phyloP scores from a whole-genome alignment of 805 yeast species.

The Pichia nakasei region DNA sequence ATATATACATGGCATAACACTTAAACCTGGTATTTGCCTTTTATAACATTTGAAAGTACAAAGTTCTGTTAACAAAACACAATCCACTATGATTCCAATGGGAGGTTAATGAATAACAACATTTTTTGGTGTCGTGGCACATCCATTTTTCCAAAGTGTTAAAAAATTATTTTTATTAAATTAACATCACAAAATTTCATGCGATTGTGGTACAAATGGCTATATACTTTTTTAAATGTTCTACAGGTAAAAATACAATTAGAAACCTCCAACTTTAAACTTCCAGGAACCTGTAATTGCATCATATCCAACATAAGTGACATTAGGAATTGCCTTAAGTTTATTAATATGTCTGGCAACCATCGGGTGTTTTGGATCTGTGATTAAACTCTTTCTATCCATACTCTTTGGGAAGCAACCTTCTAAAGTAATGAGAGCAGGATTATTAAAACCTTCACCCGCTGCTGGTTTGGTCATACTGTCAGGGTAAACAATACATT shows the following conservation, averaged over 20 bases:
- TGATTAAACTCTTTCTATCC: conserved; percentile 62
- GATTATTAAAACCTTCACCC: conserved; percentile 81
- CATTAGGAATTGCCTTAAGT: conserved; percentile 49
- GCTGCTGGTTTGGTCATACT: conserved; percentile 45
- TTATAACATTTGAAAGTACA: too few relatives aligned
- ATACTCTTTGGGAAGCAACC: conserved; percentile 75
- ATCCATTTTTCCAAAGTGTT: too few relatives aligned
- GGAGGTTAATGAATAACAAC: too few relatives aligned
- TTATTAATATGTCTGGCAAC: conserved; percentile 61
- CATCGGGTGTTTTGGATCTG: conserved; percentile 67
- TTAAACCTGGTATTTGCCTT: too few relatives aligned
- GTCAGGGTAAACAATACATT: conserved; percentile 68
- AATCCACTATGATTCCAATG: too few relatives aligned
- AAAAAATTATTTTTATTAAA: too few relatives aligned
- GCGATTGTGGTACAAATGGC: too few relatives aligned
- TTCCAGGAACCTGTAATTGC: conserved; percentile 67
- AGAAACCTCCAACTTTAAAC: conserved; percentile 41
- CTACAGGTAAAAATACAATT: not conserved
- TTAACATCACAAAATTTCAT: too few relatives aligned
- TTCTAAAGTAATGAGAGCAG: conserved; percentile 63
- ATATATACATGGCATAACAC: too few relatives aligned
- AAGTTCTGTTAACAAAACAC: too few relatives aligned
- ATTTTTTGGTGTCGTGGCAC: too few relatives aligned
- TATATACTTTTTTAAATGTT: too few relatives aligned
- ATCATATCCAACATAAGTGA: conserved; percentile 69